Conservation (phyloP, 2,329 filamentous ascomycete species). For the Colletotrichum godetiae region DNA sequence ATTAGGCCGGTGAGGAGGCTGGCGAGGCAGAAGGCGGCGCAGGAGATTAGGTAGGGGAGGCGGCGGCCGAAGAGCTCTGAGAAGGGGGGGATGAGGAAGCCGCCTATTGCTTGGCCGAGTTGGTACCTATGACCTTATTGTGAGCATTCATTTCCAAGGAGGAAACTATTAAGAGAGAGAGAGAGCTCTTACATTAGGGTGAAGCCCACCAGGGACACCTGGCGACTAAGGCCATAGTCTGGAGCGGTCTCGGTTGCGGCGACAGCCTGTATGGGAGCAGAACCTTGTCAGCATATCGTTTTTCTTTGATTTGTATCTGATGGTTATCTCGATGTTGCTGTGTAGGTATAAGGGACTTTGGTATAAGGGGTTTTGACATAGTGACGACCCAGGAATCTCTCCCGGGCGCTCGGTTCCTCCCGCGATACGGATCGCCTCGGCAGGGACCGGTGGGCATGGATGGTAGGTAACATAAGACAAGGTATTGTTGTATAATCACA, state of each 20-base stretch:
- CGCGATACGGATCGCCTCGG: slow-evolving; percentile 6
- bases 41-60: slow-evolving; percentile 47
- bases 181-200: slow-evolving; percentile 39
- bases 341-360: background rate
- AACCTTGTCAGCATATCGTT: background rate
- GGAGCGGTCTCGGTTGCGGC: slow-evolving; percentile 27
- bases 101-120: slow-evolving; percentile 50
- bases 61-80: slow-evolving; percentile 51
- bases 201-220: slow-evolving; percentile 40
- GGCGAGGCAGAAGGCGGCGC: slow-evolving; percentile 44
- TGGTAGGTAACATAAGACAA: background rate
- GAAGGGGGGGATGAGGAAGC: slow-evolving; percentile 50
- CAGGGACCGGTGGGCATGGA: no score
- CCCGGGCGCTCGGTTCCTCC: background rate
- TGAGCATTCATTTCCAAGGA: background rate
- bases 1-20: slow-evolving; percentile 52
- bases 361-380: background rate
- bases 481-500: background rate
- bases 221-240: slow-evolving; percentile 19
- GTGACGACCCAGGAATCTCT: no score
- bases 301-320: background rate
- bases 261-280: slow-evolving; percentile 1
- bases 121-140: slow-evolving; percentile 41
- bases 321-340: background rate
- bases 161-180: no score